These are phyloP conservation scores for Paramecium sexaurelia DNA, from an alignment of 73 alveolate genomes.

Conservation along the genomic window DNA sequence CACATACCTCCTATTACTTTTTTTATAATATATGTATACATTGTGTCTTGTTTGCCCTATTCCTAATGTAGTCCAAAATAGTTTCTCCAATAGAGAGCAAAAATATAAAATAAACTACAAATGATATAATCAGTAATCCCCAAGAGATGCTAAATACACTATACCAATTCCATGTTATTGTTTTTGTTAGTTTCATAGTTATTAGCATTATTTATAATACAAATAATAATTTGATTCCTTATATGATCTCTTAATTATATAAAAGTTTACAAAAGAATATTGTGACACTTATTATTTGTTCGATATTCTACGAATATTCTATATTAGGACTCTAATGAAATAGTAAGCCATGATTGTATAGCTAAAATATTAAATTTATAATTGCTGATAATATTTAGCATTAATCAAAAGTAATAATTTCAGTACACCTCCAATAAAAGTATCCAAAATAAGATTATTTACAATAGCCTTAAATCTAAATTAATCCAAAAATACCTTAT, in stretches of 20 bases:
- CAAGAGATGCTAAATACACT: slow-evolving; percentile 34
- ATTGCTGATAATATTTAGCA: background rate
- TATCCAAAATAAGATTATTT: slow-evolving; percentile 20
- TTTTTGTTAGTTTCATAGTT: background rate
- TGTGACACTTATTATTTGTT: background rate
- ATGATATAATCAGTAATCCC: slow-evolving; percentile 16
- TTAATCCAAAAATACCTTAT: background rate
- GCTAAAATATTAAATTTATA: background rate
- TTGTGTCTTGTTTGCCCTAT: background rate
- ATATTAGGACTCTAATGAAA: background rate
- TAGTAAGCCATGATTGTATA: slow-evolving; percentile 24
- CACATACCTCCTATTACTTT: slow-evolving; percentile 34
- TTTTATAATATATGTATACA: background rate
- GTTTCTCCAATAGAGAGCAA: slow-evolving; percentile 17
- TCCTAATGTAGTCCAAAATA: background rate
- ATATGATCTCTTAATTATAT: background rate
- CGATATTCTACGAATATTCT: slow-evolving; percentile 10
- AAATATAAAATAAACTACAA: background rate
- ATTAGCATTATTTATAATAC: slow-evolving; percentile 20
- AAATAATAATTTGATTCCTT: slow-evolving; percentile 36
- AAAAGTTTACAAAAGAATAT: slow-evolving; percentile 8
- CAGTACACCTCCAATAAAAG: background rate
- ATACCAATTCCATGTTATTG: slow-evolving; percentile 49
- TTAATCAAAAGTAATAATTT: background rate
- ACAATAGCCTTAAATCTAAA: background rate